phyloP scores from a whole-genome alignment of 148 eudicot genomes.

The Rhododendron vialii region DNA sequence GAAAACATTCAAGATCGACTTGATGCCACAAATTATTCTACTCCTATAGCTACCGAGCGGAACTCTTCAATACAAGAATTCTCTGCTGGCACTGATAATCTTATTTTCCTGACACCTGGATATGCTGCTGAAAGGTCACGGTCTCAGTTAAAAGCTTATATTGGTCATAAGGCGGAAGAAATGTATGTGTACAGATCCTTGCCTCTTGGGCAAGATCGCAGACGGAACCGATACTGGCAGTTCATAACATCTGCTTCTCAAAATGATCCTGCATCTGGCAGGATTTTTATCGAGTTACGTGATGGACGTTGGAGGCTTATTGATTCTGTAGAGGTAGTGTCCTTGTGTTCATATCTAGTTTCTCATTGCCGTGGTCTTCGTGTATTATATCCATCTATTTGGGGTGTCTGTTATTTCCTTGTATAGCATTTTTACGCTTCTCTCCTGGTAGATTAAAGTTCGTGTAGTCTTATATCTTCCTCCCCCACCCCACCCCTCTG shows the following conservation, averaged over 20 bases:
- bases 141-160: constrained; percentile 66
- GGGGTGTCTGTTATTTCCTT: no score
- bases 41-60: constrained; percentile 31
- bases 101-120: constrained; percentile 46
- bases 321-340: constrained; percentile 73
- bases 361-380: background rate
- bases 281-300: constrained; percentile 70
- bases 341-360: background rate
- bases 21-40: constrained; percentile 22
- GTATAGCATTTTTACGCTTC: background rate
- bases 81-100: constrained; percentile 44
- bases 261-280: constrained; percentile 83
- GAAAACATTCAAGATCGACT: constrained; percentile 31
- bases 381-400: background rate
- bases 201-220: constrained; percentile 92
- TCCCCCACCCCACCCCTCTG: background rate
- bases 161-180: constrained; percentile 82
- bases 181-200: constrained; percentile 81
- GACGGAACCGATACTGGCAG: constrained; percentile 88
- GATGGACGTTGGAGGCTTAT: constrained; percentile 81
- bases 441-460: background rate
- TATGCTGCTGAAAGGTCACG: constrained; percentile 68
- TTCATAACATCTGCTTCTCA: constrained; percentile 63
- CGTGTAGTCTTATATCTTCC: background rate
- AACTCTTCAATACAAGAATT: constrained; percentile 34